A percentile compares a stretch with the other conserved stretches of the same genome.
These are phyloP conservation scores for Metschnikowia henanensis DNA, from an alignment of 805 yeast genomes.

Conservation along the genomic window DNA sequence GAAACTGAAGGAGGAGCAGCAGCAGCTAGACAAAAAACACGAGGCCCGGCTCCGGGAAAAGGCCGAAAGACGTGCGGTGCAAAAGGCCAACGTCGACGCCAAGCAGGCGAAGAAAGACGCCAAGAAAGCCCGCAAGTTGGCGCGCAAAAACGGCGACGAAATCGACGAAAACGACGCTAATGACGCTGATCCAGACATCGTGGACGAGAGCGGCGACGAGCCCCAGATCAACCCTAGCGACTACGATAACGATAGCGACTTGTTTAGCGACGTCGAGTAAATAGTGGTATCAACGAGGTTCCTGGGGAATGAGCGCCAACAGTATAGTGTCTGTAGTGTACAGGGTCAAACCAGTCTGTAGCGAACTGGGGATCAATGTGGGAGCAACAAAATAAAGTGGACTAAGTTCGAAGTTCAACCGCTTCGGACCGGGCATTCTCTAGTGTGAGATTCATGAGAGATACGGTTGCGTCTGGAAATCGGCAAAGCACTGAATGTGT, in stretches of 20 bases:
- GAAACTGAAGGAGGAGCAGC: conserved; percentile 62
- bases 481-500: too few species aligned
- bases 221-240: conserved; percentile 41
- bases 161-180: conserved; percentile 26
- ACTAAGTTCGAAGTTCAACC: too few species aligned
- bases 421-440: too few species aligned
- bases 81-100: conserved; percentile 72
- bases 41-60: conserved; percentile 58
- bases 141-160: conserved; percentile 41
- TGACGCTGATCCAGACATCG: conserved; percentile 26
- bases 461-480: too few species aligned
- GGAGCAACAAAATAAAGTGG: too few species aligned
- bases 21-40: conserved; percentile 66
- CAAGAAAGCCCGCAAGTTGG: conserved; percentile 67
- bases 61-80: conserved; percentile 72
- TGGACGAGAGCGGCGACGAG: conserved; percentile 29
- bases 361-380: too few species aligned
- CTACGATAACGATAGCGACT: conserved; percentile 53
- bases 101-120: conserved; percentile 74
- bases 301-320: too few species aligned
- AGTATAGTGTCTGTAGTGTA: too few species aligned
- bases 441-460: too few species aligned
- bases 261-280: conserved; percentile 37
- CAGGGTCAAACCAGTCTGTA: too few species aligned
- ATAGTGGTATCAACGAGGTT: too few species aligned